phyloP scores from a whole-genome alignment of 1,284 basidiomycete species.

The Moniliella sp. region DNA sequence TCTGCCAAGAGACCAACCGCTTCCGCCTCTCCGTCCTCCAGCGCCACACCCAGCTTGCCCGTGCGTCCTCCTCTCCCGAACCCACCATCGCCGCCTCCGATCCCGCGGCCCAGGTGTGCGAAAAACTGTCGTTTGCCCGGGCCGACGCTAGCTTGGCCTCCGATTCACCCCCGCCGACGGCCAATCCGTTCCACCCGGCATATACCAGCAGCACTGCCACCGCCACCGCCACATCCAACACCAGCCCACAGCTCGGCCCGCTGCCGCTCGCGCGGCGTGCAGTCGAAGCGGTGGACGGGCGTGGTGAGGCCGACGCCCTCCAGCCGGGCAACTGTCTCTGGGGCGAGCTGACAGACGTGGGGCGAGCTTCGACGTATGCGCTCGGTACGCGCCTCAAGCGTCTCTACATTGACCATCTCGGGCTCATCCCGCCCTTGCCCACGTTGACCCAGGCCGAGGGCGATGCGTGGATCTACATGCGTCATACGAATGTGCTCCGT shows the following conservation, averaged over 20 bases:
- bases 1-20: slow-evolving; percentile 11
- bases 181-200: no score
- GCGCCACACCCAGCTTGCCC: no score
- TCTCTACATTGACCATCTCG: slow-evolving; percentile 50
- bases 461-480: slow-evolving; percentile 20
- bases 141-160: no score
- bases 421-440: slow-evolving; percentile 18
- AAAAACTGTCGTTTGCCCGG: no score
- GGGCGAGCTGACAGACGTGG: slow-evolving; percentile 58
- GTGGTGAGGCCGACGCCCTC: slow-evolving; percentile 4
- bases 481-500: slow-evolving; percentile 51
- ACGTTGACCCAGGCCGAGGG: slow-evolving; percentile 8
- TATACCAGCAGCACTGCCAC: no score
- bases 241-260: not conserved
- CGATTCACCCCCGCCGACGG: no score
- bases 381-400: slow-evolving; percentile 46
- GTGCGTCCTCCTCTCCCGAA: no score
- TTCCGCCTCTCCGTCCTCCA: slow-evolving; percentile 1
- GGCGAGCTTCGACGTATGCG: slow-evolving; percentile 49
- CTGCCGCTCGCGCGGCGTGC: not conserved
- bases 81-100: no score
- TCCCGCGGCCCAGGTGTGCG: no score
- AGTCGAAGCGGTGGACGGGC: slow-evolving; percentile 12
- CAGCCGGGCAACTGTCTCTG: slow-evolving; percentile 38
- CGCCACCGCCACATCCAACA: no score